phyloP scores from a whole-genome alignment of 1,139 yeast species.

The Diutina mesorugosa region DNA sequence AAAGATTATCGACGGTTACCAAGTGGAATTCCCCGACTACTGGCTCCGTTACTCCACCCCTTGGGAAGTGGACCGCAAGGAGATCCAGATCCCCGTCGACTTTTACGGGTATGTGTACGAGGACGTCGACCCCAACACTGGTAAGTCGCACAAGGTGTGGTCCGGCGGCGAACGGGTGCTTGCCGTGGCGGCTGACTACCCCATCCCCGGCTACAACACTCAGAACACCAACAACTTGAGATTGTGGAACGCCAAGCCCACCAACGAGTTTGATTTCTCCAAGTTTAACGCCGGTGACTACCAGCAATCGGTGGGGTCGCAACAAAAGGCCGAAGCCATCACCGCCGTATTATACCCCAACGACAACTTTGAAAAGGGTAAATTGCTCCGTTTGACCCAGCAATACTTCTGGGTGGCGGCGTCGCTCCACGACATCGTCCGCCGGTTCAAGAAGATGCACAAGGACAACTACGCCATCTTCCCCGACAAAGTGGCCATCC shows the following conservation, averaged over 20 bases:
- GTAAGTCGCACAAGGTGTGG: slow-evolving; percentile 53
- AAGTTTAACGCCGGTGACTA: slow-evolving; percentile 92
- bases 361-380: slow-evolving; percentile 85
- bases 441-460: slow-evolving; percentile 75
- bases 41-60: slow-evolving; percentile 85
- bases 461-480: slow-evolving; percentile 66
- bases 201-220: slow-evolving; percentile 85
- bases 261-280: slow-evolving; percentile 82
- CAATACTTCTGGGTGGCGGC: slow-evolving; percentile 98
- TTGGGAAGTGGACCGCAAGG: slow-evolving; percentile 84
- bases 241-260: slow-evolving; percentile 84
- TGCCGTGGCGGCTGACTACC: slow-evolving; percentile 90
- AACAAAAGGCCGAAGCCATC: slow-evolving; percentile 82
- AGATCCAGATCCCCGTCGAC: slow-evolving; percentile 86
- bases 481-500: slow-evolving; percentile 82
- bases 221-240: slow-evolving; percentile 79
- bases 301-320: slow-evolving; percentile 69
- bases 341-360: slow-evolving; percentile 89
- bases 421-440: slow-evolving; percentile 78
- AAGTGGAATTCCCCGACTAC: slow-evolving; percentile 88
- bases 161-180: slow-evolving; percentile 79
- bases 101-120: slow-evolving; percentile 78
- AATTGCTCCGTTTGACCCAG: slow-evolving; percentile 85
- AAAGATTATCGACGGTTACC: slow-evolving; percentile 82
- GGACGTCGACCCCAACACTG: slow-evolving; percentile 37